Percentiles rank a stretch among this genome's conserved stretches.
phyloP scores from a whole-genome alignment of 345 rosid species.

The Mercurialis annua region DNA sequence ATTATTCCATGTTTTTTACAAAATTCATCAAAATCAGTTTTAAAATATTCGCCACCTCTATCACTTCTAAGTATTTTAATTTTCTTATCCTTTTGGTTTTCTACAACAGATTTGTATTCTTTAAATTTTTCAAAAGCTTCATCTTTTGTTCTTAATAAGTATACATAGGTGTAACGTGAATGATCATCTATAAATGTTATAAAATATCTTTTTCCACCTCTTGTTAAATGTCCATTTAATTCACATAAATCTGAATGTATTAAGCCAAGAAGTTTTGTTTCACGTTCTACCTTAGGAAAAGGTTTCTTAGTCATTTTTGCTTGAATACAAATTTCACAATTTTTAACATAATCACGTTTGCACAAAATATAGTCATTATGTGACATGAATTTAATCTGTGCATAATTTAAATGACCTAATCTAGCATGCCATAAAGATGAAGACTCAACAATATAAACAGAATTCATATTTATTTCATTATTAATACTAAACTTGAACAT shows the following conservation, averaged over 20 bases:
- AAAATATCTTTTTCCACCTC: too few relatives aligned
- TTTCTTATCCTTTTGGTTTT: too few relatives aligned
- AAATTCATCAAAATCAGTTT: too few relatives aligned
- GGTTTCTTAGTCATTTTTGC: constrained; percentile 17
- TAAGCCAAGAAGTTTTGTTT: background rate
- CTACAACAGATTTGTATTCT: too few relatives aligned
- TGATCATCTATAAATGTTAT: too few relatives aligned
- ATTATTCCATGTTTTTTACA: background rate
- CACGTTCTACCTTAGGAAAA: background rate
- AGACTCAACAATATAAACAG: constrained; percentile 11
- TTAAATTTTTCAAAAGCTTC: too few relatives aligned
- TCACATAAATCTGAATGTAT: too few relatives aligned
- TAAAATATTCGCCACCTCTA: too few relatives aligned
- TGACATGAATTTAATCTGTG: background rate
- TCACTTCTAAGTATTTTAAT: too few relatives aligned
- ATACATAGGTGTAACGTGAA: too few relatives aligned
- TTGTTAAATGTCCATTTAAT: too few relatives aligned
- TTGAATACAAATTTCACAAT: constrained; percentile 4
- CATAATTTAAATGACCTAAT: background rate
- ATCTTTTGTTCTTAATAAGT: too few relatives aligned
- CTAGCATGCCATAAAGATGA: constrained; percentile 11
- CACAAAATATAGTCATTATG: background rate
- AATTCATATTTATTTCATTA: background rate
- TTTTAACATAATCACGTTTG: background rate
- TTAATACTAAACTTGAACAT: background rate